Evolutionary conservation across 805 yeast species (phyloP).

Genomic region (Kuraishia floccosa): DNA sequence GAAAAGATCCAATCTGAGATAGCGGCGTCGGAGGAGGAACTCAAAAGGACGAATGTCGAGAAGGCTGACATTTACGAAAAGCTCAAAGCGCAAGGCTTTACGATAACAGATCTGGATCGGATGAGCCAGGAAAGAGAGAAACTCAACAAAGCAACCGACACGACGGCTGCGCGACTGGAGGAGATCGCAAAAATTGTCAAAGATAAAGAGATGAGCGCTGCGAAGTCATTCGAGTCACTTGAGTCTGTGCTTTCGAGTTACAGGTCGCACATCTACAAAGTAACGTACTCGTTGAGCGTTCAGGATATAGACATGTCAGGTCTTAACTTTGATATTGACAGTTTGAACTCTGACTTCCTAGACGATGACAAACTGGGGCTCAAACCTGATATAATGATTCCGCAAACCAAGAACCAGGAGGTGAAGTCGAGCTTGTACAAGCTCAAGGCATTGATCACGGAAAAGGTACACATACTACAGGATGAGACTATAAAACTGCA

Average conservation of each 20-base stretch:
- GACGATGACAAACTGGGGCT: constrained; percentile 32
- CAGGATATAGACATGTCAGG: constrained; percentile 8
- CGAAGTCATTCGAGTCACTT: constrained; percentile 36
- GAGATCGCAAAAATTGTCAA: constrained; percentile 23
- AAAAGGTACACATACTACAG: constrained; percentile 34
- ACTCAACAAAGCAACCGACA: constrained; percentile 23
- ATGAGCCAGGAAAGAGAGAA: constrained; percentile 52
- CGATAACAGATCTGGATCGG: constrained; percentile 51
- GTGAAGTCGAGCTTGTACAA: constrained; percentile 23
- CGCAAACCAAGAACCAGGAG: constrained; percentile 18
- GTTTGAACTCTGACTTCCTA: constrained; percentile 19
- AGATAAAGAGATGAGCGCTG: constrained; percentile 38
- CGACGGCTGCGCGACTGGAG: background rate
- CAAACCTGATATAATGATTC: constrained; percentile 30
- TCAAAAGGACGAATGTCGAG: constrained; percentile 22
- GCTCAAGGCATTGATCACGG: constrained; percentile 33
- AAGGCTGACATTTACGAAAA: constrained; percentile 28
- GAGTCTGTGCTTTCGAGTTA: constrained; percentile 43
- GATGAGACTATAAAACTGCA: constrained; percentile 49
- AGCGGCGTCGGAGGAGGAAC: constrained; percentile 26
- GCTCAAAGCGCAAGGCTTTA: constrained; percentile 43
- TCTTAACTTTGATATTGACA: constrained; percentile 26
- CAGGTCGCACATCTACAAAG: constrained; percentile 39
- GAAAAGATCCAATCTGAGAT: constrained; percentile 49
- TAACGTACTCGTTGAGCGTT: constrained; percentile 18